Conservation (phyloP, 2,329 filamentous ascomycete genomes). For the Aspergillus clavatus region DNA sequence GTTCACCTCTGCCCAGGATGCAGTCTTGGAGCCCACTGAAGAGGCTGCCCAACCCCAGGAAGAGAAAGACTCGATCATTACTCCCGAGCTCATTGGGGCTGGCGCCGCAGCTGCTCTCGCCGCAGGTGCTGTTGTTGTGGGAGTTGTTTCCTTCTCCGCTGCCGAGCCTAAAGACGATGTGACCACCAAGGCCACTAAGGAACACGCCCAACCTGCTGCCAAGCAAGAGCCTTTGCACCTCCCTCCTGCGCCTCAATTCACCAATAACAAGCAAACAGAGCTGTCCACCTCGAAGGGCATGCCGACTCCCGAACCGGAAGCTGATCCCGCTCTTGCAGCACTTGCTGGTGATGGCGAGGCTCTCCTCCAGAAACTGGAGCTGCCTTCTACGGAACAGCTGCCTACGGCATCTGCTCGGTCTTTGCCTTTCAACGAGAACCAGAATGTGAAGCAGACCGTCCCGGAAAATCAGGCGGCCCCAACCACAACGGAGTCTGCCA, state of each 20-base stretch:
- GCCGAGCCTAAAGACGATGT: conserved; percentile 9
- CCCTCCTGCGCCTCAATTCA: conserved; percentile 14
- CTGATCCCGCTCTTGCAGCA: conserved; percentile 28
- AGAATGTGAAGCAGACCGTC: conserved; percentile 58
- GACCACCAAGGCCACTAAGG: conserved; percentile 4
- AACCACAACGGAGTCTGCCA: conserved; percentile 2
- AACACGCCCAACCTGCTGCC: conserved; percentile 10
- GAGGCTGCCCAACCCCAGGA: conserved; percentile 7
- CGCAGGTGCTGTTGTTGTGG: conserved; percentile 22
- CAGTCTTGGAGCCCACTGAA: conserved; percentile 1
- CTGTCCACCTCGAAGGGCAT: conserved; percentile 16
- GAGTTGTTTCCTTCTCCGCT: conserved; percentile 16
- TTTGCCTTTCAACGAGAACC: conserved; percentile 77
- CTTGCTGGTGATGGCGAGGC: conserved; percentile 32
- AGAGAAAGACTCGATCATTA: conserved; percentile 17
- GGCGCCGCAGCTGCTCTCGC: conserved; percentile 18
- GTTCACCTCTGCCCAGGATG: conserved; percentile 1
- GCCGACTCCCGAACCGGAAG: conserved; percentile 27
- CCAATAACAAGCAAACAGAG: conserved; percentile 19
- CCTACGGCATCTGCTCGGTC: conserved; percentile 37
- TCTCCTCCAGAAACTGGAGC: conserved; percentile 27
- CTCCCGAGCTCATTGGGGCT: conserved; percentile 23
- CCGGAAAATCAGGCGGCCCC: conserved; percentile 9
- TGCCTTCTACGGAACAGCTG: conserved; percentile 28
- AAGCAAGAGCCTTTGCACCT: conserved; percentile 9